Conservation (phyloP, 306 rosid species). For the Nissolia schottii region DNA sequence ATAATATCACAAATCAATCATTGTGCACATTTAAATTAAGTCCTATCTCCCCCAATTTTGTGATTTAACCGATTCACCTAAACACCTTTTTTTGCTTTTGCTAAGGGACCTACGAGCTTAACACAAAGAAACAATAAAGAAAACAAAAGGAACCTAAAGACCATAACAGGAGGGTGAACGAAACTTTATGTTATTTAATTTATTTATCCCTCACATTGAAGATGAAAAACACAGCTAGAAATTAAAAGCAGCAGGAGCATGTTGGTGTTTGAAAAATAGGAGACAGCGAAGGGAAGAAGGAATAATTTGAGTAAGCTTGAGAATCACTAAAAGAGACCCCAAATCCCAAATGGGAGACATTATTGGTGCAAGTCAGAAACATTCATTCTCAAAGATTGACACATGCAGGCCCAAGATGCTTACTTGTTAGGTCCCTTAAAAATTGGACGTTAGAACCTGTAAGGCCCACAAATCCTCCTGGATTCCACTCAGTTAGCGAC, state of each 20-base stretch:
- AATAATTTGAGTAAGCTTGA: slow-evolving; percentile 6
- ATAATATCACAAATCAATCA: not conserved
- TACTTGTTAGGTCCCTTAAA: not conserved
- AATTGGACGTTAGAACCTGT: not conserved
- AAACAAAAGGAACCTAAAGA: slow-evolving; percentile 8
- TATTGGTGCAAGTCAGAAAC: not conserved
- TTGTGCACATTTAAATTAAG: not conserved
- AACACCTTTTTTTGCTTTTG: not conserved
- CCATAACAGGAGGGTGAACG: not conserved
- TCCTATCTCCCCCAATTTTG: not conserved
- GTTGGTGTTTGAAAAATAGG: not conserved
- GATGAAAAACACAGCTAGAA: not conserved
- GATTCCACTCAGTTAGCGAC: not conserved
- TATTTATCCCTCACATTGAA: not conserved
- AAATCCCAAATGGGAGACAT: not conserved
- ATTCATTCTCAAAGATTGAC: not conserved
- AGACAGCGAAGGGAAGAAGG: not conserved
- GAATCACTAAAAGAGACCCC: not conserved
- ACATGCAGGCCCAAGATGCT: not conserved
- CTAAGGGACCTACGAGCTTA: slow-evolving; percentile 1
- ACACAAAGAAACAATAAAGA: not conserved
- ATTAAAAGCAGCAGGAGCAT: not conserved
- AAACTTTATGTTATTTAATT: not conserved
- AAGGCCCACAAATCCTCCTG: slow-evolving; percentile 15
- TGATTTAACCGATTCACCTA: not conserved